A percentile compares a stretch with the other conserved stretches of the same genome.
Evolutionary conservation across 176 grass and related monocot species (phyloP).

Genomic region (Lolium multiflorum): DNA sequence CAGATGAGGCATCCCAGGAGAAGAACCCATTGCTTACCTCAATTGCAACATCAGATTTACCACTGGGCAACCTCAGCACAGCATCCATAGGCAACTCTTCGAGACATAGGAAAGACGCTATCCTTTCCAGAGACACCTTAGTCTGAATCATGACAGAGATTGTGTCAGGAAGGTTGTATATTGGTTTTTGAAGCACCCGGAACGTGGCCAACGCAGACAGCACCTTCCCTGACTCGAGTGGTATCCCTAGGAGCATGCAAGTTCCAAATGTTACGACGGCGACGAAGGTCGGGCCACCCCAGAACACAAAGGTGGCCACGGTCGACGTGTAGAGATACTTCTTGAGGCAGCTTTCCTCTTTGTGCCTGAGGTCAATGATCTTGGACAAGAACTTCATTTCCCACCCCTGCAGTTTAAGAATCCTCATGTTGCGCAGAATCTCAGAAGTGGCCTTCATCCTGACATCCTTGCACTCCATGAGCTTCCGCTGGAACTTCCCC

Average conservation of each 20-base stretch:
- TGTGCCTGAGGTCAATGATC: slow-evolving; percentile 66
- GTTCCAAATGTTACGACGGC: too few relatives aligned
- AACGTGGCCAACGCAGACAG: too few relatives aligned
- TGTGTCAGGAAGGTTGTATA: slow-evolving; percentile 45
- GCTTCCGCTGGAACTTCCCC: slow-evolving; percentile 64
- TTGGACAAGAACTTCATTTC: slow-evolving; percentile 89
- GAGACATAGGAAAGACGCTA: slow-evolving; percentile 46
- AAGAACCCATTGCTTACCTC: slow-evolving; percentile 50
- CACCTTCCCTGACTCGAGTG: too few relatives aligned
- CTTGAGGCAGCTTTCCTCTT: slow-evolving; percentile 37
- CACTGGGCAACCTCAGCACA: slow-evolving; percentile 34
- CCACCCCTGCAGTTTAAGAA: slow-evolving; percentile 84
- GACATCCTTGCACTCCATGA: slow-evolving; percentile 71
- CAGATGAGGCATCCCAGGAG: slow-evolving; percentile 46
- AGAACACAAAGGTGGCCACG: not conserved
- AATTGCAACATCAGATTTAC: slow-evolving; percentile 53
- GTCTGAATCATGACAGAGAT: slow-evolving; percentile 5
- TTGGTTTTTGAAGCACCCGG: slow-evolving; percentile 7
- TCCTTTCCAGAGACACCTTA: slow-evolving; percentile 54
- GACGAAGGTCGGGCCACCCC: too few relatives aligned
- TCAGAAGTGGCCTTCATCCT: slow-evolving; percentile 83
- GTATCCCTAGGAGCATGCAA: too few relatives aligned
- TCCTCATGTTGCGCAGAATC: slow-evolving; percentile 81
- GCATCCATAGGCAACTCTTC: slow-evolving; percentile 45
- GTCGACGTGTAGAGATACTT: slow-evolving; percentile 57